Base-by-base conservation (phyloP, 2,329 filamentous ascomycete species). In the Microthyrium microscopicum region DNA sequence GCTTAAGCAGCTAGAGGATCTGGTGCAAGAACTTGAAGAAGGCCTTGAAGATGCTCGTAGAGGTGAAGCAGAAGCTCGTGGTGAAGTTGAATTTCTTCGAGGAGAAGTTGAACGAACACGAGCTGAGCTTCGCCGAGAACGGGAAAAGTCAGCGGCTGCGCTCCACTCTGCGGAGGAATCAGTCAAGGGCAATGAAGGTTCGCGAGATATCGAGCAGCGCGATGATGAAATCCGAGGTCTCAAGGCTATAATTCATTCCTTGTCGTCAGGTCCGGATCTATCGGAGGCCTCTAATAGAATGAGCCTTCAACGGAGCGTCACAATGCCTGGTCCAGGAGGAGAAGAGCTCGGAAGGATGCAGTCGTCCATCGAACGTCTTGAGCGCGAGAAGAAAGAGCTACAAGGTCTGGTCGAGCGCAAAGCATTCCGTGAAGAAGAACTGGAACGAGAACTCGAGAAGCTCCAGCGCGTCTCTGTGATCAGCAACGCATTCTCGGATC, bases 211-310 rank as follows among this genome's bases (percentile, higher is more conserved):
- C 20, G 84, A 91, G 50, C 80, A 92, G 50, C 89, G 91, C 51
- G 87, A 98, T 47, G 89, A 98, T 46, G 89, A 98, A 60, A 95
- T 98, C 48, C 72, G 87, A 40, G 89, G 89, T 29, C 68, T 98
- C 42, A 98, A 95, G 56, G 87, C 89, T 27, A 95, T 98, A 50
- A 95, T 98, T 39, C 87, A 95, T 56, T 93, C 83, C 13, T 65
- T 98, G 24, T 93, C 84, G 52, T 70, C 83, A 40, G 82, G 82
- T 43, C 70, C 75, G 8, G 60, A 51, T 19, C 25, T 31, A 17
- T 36, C 41, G 12, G 41, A 31, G 18, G 12, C 35, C 16, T 49
- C 53, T 15, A 48, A 48, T 22, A 41, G 40, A 4, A 48, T 46
- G 26, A 50, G 45, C 26, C 52, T 48, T 21, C 44, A 46, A 31